Conservation (phyloP, 441 rosid species). For the Euphorbia celastroides region DNA sequence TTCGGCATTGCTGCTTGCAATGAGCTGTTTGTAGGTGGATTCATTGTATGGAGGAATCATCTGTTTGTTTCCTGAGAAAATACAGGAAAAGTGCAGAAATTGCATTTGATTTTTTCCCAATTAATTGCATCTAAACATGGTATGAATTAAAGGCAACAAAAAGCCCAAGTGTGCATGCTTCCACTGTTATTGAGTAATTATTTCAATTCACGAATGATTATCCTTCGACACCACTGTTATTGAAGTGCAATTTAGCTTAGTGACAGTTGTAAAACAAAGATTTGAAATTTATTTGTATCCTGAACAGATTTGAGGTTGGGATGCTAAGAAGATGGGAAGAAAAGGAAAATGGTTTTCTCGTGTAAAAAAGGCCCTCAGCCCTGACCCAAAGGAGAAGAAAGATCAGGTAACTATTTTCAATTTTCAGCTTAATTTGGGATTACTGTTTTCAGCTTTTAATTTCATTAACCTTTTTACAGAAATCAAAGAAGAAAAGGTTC, state of each 20-base stretch:
- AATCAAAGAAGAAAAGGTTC: constrained; percentile 42
- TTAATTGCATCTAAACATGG: no score
- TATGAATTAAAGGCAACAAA: not conserved
- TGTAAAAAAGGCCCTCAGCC: constrained; percentile 80
- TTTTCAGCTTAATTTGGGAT: not conserved
- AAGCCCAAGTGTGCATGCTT: not conserved
- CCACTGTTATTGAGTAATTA: no score
- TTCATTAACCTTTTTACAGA: constrained; percentile 29
- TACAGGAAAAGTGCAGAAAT: constrained; percentile 10
- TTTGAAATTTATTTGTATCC: constrained; percentile 9
- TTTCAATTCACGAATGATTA: not conserved
- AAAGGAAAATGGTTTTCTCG: constrained; percentile 91
- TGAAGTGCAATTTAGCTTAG: not conserved
- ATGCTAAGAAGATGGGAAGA: constrained; percentile 69
- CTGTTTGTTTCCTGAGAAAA: constrained; percentile 20
- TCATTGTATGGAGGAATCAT: not conserved
- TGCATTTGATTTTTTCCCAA: not conserved
- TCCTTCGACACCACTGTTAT: not conserved
- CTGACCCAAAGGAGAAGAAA: constrained; percentile 64
- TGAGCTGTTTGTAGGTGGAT: constrained; percentile 15
- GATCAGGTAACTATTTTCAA: constrained; percentile 34
- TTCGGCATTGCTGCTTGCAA: constrained; percentile 15
- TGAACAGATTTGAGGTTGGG: constrained; percentile 25
- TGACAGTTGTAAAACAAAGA: not conserved
- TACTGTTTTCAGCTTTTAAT: not conserved